Base-by-base conservation (phyloP, 2,329 filamentous ascomycete species). In the Cladobotryum protrusum region DNA sequence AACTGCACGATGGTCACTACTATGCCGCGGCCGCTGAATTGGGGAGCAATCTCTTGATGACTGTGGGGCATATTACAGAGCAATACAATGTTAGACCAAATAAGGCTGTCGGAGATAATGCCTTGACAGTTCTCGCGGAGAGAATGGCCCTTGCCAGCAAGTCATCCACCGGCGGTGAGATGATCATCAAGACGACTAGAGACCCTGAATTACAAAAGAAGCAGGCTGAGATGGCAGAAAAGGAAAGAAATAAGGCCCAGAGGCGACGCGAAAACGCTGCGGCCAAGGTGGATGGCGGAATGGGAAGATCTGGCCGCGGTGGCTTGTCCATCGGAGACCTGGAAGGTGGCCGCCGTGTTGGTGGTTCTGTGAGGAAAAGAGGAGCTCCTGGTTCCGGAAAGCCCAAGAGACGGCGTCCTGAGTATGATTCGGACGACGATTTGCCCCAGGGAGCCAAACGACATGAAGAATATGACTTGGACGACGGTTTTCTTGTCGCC, bases 351-450 rank as follows among this genome's bases (percentile, higher is more conserved):
- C 71, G 79, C 24, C 72, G 77, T 55, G 71, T 72, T 29, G 64
- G 63, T 12, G 73, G 71, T 18, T 68, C 70, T n/a, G 61, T 71
- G 20, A 73, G 79, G 39, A 82, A 82, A 63, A 75, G 78, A 54
- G 74, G 76, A 18, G 69, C 71, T 0, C 69, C 74, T 0, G 77
- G 77, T 11, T 66, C 69, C 12, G 66, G 70, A 29, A 78, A 77
- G 55, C 67, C 71, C 42, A 81, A 79, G 68, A 73, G 75, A 59
- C 73, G 75, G 32, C 73, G 76, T 36, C 72, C 76, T 52, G 86
- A 87, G 57, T 87, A 89, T 53, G 86, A 91, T 59, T 88, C 88
- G 8, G 87, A 90, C 59, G 86, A 89, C 57, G 86, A 87, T 52
- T 73, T 83, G 34, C 80, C 81, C 14, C 76, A 78, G 35, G 79